These are phyloP conservation scores for Aurantiochytrium sp. DNA, from an alignment of 108 stramenopile genomes.

Conservation along the genomic window DNA sequence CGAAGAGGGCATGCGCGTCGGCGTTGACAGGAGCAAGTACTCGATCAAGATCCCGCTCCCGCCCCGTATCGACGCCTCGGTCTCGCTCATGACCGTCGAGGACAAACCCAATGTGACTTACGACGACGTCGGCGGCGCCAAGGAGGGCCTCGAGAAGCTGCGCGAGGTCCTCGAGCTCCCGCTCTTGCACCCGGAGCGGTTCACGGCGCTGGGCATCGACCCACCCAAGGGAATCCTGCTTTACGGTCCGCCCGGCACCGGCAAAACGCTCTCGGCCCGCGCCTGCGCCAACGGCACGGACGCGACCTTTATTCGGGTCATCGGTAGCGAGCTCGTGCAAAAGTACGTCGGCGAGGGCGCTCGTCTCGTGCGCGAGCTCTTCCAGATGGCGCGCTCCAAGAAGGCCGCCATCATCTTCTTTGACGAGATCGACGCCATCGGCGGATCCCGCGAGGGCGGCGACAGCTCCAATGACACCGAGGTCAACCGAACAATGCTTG, in stretches of 20 bases:
- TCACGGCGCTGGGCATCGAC: slow-evolving; percentile 91
- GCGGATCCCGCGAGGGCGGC: slow-evolving; percentile 80
- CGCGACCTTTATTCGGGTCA: slow-evolving; percentile 96
- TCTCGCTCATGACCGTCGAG: slow-evolving; percentile 97
- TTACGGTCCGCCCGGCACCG: slow-evolving; percentile 91
- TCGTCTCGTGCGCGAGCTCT: slow-evolving; percentile 97
- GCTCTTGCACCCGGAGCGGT: slow-evolving; percentile 89
- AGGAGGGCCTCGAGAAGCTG: slow-evolving; percentile 84
- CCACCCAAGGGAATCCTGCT: slow-evolving; percentile 94
- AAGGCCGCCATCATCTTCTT: slow-evolving; percentile 90
- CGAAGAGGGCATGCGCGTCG: slow-evolving; percentile 99
- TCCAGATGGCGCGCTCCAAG: slow-evolving; percentile 93
- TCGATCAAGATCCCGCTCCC: slow-evolving; percentile 96
- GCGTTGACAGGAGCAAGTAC: slow-evolving; percentile 78
- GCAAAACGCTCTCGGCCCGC: slow-evolving; percentile 84
- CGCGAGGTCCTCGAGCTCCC: slow-evolving; percentile 91
- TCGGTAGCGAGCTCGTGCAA: slow-evolving; percentile 90
- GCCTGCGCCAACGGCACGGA: slow-evolving; percentile 95
- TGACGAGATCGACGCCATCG: slow-evolving; percentile 97
- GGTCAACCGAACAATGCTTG: slow-evolving; percentile 96
- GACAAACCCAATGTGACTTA: slow-evolving; percentile 99
- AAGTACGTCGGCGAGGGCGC: slow-evolving; percentile 97
- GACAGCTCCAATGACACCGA: slow-evolving; percentile 39
- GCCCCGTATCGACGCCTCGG: slow-evolving; percentile 98
- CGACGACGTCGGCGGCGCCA: slow-evolving; percentile 98